Evolutionary conservation across 2,329 filamentous ascomycete species (phyloP).

Genomic region (Diaporthe aspalathi): DNA sequence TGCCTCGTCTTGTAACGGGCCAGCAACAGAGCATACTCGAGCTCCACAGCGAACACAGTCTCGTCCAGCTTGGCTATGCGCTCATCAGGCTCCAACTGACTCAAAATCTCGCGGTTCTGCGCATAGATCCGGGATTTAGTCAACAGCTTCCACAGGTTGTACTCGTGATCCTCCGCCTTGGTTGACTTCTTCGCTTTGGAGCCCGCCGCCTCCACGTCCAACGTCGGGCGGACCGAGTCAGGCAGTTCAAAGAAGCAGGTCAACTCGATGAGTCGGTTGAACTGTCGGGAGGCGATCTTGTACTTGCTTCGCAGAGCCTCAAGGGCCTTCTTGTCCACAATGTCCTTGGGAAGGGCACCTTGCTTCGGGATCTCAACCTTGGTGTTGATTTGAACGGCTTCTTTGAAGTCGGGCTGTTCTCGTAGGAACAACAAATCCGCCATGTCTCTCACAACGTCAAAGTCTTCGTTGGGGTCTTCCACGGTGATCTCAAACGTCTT

Average conservation of each 20-base stretch:
- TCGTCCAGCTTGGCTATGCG: slow-evolving; percentile 79
- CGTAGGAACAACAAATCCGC: slow-evolving; percentile 77
- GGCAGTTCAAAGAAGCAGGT: slow-evolving; percentile 74
- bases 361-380: slow-evolving; percentile 60
- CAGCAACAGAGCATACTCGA: slow-evolving; percentile 78
- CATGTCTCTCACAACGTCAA: slow-evolving; percentile 82
- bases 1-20: slow-evolving; percentile 56
- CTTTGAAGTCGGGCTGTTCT: slow-evolving; percentile 66
- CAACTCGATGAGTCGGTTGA: slow-evolving; percentile 80
- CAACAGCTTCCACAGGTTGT: slow-evolving; percentile 78
- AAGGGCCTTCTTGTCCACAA: slow-evolving; percentile 68
- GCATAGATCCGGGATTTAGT: slow-evolving; percentile 82
- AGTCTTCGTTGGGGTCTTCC: slow-evolving; percentile 91
- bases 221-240: slow-evolving; percentile 63
- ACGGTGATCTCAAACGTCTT: slow-evolving; percentile 87
- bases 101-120: slow-evolving; percentile 78
- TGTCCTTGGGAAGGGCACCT: slow-evolving; percentile 59
- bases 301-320: slow-evolving; percentile 67
- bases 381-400: slow-evolving; percentile 65
- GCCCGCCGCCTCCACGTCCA: slow-evolving; percentile 53
- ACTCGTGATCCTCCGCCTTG: slow-evolving; percentile 70
- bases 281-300: slow-evolving; percentile 84
- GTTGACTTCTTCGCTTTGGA: slow-evolving; percentile 50
- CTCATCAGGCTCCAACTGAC: slow-evolving; percentile 75
- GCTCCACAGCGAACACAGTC: slow-evolving; percentile 74